Percentiles rank a stretch among this genome's conserved stretches.
Conservation (phyloP, 345 rosid genomes). For the Cardamine resedifolia region DNA sequence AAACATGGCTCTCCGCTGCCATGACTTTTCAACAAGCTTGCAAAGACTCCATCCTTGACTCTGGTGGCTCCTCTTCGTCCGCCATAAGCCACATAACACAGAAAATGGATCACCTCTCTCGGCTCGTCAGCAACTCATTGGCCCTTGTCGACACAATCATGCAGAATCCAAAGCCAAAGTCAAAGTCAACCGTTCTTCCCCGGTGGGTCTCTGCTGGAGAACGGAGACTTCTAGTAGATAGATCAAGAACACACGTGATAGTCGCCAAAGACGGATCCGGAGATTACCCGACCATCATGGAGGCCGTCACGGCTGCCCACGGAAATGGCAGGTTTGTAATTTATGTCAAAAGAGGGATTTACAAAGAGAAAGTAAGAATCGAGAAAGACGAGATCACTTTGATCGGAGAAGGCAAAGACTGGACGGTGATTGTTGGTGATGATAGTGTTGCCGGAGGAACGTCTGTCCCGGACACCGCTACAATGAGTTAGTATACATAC, state of each 20-base stretch:
- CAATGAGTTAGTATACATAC: conserved; percentile 55
- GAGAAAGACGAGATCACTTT: conserved; percentile 60
- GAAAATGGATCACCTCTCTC: conserved; percentile 64
- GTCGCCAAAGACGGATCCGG: conserved; percentile 90
- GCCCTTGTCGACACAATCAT: conserved; percentile 50
- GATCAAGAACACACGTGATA: conserved; percentile 48
- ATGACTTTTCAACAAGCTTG: conserved; percentile 72
- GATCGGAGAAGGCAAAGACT: conserved; percentile 83
- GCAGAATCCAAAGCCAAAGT: conserved; percentile 6
- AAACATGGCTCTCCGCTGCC: conserved; percentile 83
- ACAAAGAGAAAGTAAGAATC: conserved; percentile 62
- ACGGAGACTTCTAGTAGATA: conserved; percentile 48
- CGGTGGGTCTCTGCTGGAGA: conserved; percentile 54
- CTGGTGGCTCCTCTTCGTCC: conserved; percentile 1
- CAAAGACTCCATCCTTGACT: conserved; percentile 51
- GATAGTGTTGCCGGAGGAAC: conserved; percentile 58
- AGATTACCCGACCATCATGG: conserved; percentile 57
- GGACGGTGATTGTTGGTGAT: conserved; percentile 54
- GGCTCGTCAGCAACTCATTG: conserved; percentile 58
- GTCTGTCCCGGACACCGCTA: conserved; percentile 62
- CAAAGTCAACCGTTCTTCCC: conserved; percentile 41
- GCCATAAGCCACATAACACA: conserved; percentile 39
- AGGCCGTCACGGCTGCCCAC: conserved; percentile 59
- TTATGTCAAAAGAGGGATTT: conserved; percentile 76
- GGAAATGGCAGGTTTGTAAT: conserved; percentile 65